phyloP scores from a whole-genome alignment of 345 rosid genomes.

The Angophora floribunda region DNA sequence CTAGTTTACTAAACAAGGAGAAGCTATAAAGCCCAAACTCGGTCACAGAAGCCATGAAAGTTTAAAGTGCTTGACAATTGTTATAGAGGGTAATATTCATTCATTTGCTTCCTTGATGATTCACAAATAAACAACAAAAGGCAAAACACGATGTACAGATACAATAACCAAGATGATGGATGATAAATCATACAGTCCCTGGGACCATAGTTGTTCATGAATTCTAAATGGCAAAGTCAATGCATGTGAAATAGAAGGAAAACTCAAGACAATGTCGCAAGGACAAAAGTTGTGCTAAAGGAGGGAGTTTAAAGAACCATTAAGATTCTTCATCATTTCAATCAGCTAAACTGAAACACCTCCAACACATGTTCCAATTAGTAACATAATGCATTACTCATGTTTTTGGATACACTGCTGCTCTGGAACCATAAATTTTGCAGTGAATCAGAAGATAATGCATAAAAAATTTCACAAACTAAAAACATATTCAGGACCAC shows the following conservation, averaged over 20 bases:
- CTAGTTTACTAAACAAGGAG: neutral
- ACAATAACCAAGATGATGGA: neutral
- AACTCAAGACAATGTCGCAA: neutral
- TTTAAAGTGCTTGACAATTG: neutral
- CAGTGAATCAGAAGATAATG: neutral
- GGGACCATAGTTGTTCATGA: neutral
- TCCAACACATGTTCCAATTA: neutral
- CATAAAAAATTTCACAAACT: neutral
- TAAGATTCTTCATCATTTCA: neutral
- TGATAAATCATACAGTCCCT: neutral
- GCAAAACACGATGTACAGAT: neutral
- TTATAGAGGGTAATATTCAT: neutral
- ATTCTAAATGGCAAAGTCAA: neutral
- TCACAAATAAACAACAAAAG: neutral
- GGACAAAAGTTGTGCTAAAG: neutral
- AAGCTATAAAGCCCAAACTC: neutral
- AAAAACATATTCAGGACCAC: neutral
- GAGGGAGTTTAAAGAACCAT: neutral
- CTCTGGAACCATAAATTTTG: neutral
- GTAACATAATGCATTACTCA: neutral
- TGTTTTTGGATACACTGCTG: neutral
- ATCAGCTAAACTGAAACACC: neutral
- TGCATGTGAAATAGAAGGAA: neutral
- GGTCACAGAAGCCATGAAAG: neutral
- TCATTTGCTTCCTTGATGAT: neutral